phyloP scores from a whole-genome alignment of 306 rosid species.

The Rosa multiflora region DNA sequence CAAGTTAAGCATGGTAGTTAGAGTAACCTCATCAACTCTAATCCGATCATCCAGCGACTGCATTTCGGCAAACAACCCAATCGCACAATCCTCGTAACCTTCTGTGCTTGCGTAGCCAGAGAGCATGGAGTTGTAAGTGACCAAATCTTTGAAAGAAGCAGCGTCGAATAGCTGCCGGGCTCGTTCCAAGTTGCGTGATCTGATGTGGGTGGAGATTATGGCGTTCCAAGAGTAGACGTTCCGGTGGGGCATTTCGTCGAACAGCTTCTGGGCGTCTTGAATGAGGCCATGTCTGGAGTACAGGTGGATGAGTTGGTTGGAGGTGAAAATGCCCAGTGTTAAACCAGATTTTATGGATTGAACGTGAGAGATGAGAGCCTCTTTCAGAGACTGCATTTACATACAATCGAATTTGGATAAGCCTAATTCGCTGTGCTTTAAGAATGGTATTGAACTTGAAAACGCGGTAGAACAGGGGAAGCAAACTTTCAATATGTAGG shows the following conservation, averaged over 20 bases:
- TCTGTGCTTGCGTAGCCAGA: conserved; percentile 52
- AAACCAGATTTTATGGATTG: conserved; percentile 58
- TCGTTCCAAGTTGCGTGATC: conserved; percentile 50
- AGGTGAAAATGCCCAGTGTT: conserved; percentile 41
- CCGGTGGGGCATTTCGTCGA: conserved; percentile 65
- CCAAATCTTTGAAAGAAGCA: conserved; percentile 55
- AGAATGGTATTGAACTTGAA: neutral
- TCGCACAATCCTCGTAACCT: conserved; percentile 49
- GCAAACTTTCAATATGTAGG: too few species aligned
- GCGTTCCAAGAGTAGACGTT: conserved; percentile 79
- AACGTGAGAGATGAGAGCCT: conserved; percentile 40
- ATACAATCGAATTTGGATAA: too few species aligned
- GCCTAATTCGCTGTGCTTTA: neutral
- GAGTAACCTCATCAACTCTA: conserved; percentile 59
- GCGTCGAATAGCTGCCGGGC: conserved; percentile 52
- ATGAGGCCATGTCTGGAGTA: conserved; percentile 45
- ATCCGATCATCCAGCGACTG: conserved; percentile 37
- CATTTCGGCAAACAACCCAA: conserved; percentile 56
- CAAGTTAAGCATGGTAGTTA: conserved; percentile 68
- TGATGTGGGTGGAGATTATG: conserved; percentile 54
- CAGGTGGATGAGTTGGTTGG: conserved; percentile 55
- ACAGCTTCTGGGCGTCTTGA: conserved; percentile 55
- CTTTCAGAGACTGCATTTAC: conserved; percentile 49
- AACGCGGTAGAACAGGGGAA: too few species aligned
- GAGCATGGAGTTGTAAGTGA: conserved; percentile 68